These are phyloP conservation scores for Calycina herbarum DNA, from an alignment of 2,329 filamentous ascomycete genomes.

Conservation along the genomic window DNA sequence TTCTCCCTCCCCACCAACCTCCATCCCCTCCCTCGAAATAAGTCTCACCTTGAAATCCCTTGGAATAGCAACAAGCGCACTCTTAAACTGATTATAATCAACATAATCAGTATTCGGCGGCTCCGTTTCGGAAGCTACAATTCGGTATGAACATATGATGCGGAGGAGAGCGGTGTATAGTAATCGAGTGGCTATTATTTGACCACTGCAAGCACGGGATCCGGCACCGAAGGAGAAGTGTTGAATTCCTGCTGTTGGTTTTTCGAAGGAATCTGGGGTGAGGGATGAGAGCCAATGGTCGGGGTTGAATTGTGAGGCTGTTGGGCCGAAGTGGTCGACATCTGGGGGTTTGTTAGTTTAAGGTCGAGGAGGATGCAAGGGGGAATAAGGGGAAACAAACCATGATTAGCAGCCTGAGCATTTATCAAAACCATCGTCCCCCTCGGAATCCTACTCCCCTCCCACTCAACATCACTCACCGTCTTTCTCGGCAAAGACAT, in stretches of 20 bases:
- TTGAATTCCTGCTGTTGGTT: slow-evolving; percentile 34
- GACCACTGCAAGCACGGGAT: slow-evolving; percentile 51
- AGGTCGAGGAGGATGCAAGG: background rate
- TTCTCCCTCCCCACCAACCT: background rate
- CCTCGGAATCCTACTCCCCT: slow-evolving; percentile 50
- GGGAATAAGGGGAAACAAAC: slow-evolving; percentile 33
- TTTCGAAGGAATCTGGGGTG: slow-evolving; percentile 34
- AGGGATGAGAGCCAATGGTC: slow-evolving; percentile 49
- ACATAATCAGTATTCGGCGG: slow-evolving; percentile 63
- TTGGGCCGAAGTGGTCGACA: slow-evolving; percentile 48
- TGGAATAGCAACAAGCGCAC: slow-evolving; percentile 59
- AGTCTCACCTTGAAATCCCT: slow-evolving; percentile 57
- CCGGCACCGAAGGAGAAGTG: slow-evolving; percentile 55
- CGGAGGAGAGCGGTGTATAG: slow-evolving; percentile 51
- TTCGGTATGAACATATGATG: slow-evolving; percentile 49
- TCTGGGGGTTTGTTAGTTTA: slow-evolving; percentile 37
- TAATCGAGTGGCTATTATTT: slow-evolving; percentile 51
- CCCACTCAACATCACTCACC: slow-evolving; percentile 50
- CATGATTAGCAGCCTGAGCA: slow-evolving; percentile 55
- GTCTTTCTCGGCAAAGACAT: slow-evolving; percentile 55
- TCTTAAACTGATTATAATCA: slow-evolving; percentile 61
- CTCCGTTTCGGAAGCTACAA: slow-evolving; percentile 47
- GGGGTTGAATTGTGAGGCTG: slow-evolving; percentile 48
- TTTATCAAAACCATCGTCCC: slow-evolving; percentile 57
- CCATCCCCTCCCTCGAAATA: slow-evolving; percentile 48